Evolutionary conservation across 352 stramenopile species (phyloP).

Genomic region (Pythium grandisporangium): DNA sequence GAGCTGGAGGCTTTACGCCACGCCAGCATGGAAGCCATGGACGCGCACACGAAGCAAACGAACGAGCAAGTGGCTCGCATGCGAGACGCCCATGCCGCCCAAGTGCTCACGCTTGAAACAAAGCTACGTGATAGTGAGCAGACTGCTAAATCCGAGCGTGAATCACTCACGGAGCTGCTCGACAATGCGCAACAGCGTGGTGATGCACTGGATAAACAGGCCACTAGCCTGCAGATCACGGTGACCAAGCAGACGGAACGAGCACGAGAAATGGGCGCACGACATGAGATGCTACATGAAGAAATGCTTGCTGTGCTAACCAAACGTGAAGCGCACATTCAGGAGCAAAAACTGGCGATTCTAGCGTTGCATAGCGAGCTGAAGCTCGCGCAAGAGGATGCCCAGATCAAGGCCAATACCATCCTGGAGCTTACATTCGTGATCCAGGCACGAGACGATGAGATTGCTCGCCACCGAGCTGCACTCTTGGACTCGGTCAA

Average conservation of each 20-base stretch:
- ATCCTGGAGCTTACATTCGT: conserved; percentile 72
- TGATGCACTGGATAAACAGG: conserved; percentile 10
- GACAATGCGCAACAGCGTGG: conserved; percentile 11
- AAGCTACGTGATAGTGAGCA: conserved; percentile 31
- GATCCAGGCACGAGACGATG: conserved; percentile 61
- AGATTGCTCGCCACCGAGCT: conserved; percentile 44
- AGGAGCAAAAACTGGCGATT: conserved; percentile 20
- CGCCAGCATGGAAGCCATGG: conserved; percentile 22
- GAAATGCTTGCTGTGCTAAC: background rate
- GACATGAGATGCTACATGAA: background rate
- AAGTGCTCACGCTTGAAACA: conserved; percentile 32
- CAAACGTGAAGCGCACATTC: background rate
- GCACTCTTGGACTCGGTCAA: conserved; percentile 44
- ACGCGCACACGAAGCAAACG: conserved; percentile 15
- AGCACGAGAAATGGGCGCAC: background rate
- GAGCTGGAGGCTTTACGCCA: conserved; percentile 29
- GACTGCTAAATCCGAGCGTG: conserved; percentile 6
- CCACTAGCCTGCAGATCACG: background rate
- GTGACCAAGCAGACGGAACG: background rate
- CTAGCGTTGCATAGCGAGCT: conserved; percentile 21
- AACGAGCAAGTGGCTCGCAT: conserved; percentile 24
- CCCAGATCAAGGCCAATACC: conserved; percentile 40
- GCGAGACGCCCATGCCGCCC: conserved; percentile 28
- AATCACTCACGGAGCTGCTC: conserved; percentile 15
- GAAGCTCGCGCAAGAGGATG: conserved; percentile 22